Evolutionary conservation across 1,284 basidiomycete species (phyloP), one percentile per base, ranked within the genome.

Genomic region (Malassezia pachydermatis): DNA sequence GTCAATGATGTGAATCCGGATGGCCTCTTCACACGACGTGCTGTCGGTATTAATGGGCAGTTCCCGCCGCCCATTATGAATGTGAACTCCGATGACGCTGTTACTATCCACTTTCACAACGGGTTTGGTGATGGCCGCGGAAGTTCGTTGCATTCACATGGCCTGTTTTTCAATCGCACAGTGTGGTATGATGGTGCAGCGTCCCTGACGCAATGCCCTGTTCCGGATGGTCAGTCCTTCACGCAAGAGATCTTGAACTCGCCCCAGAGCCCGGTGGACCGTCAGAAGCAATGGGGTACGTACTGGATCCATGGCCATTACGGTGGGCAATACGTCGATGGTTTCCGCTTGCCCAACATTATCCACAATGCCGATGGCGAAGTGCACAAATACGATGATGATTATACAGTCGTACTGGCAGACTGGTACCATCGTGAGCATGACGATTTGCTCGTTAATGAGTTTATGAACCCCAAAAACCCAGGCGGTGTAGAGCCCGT

Each of bases 161-260:
- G 89, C 58, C 87, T 90, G 84, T 88, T 81, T 75, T 89, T 92
- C 76, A 89, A 88, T 73, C 77, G 78, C 9, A 79, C 52, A 8
- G 41, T 32, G 17, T 44, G 17, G 81, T 84, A 81, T 75, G 90
- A 96, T 72, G 90, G 90, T 32, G 88, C 90, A 1, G 73, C 79
- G 33, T 80, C 78, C 9, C 79, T 89, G 40, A 80, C 84, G 1
- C 87, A 94, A 76, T 95, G 89, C 65, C 84, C 86, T 29, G 87
- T 92, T 27, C 89, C 90, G 0, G 79, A 79, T 0, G 83, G 83
- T 13, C 73, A 78, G 42, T 78, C 79, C 0, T 82, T 88, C 61
- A 80, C 81, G 57, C 94, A 95, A 64, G 74, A 81, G 36, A 78
- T 92, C n/a, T 80, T 84, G n/a, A 79, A 62, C 36, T 55, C 58